Conservation (phyloP, 1,284 basidiomycete genomes). For the Malassezia globosa region DNA sequence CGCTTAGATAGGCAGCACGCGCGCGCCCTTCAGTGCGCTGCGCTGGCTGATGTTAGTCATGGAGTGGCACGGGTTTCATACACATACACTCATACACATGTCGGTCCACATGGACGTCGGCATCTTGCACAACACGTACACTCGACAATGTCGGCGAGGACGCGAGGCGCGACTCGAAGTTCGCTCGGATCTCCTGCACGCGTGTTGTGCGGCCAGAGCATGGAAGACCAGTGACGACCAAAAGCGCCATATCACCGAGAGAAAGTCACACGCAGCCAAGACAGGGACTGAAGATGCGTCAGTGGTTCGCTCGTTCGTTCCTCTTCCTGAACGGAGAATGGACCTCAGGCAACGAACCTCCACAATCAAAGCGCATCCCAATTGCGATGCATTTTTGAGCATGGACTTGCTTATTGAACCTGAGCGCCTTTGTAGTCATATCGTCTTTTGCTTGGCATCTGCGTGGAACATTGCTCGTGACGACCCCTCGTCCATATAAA, state of each 20-base stretch:
- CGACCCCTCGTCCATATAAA: too few species aligned
- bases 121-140: conserved; percentile 66
- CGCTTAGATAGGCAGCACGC: conserved; percentile 72
- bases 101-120: conserved; percentile 58
- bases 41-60: conserved; percentile 52
- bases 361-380: neutral
- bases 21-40: conserved; percentile 77
- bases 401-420: too few species aligned
- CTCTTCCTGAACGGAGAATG: too few species aligned
- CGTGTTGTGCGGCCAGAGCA: conserved; percentile 73
- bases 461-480: too few species aligned
- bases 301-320: too few species aligned
- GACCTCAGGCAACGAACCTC: too few species aligned
- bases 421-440: too few species aligned
- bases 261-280: too few species aligned
- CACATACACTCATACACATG: conserved; percentile 53
- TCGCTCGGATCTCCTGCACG: conserved; percentile 57
- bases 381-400: neutral
- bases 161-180: conserved; percentile 56
- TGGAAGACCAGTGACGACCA: conserved; percentile 84
- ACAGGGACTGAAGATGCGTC: too few species aligned
- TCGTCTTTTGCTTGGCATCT: too few species aligned
- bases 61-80: neutral
- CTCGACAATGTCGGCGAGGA: conserved; percentile 44
- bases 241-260: conserved; percentile 63